phyloP scores from a whole-genome alignment of 2,329 filamentous ascomycete genomes.

The Fusarium chlamydosporum region DNA sequence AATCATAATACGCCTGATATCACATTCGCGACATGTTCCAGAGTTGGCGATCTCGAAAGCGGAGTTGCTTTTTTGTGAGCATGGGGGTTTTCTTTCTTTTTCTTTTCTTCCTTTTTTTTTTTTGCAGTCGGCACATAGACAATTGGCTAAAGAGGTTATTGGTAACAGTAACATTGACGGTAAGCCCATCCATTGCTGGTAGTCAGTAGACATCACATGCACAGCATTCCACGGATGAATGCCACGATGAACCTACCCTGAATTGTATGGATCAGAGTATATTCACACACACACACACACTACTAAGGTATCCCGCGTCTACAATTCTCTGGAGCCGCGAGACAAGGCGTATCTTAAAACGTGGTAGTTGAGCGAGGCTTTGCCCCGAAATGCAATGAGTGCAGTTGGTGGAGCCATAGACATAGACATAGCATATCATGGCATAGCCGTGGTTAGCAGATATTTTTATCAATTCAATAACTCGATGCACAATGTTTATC shows the following conservation, averaged over 20 bases:
- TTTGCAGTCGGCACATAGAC: slow-evolving; percentile 1
- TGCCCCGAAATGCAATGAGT: slow-evolving; percentile 21
- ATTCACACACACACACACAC: no score
- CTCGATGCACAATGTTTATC: slow-evolving; percentile 8
- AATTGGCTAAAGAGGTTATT: not conserved
- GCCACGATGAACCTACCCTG: slow-evolving; percentile 31
- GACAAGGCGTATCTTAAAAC: slow-evolving; percentile 31
- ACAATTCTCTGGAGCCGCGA: slow-evolving; percentile 30
- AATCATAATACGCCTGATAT: not conserved
- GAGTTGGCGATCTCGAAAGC: slow-evolving; percentile 4
- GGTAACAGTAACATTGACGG: not conserved
- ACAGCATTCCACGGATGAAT: slow-evolving; percentile 35
- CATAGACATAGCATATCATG: no score
- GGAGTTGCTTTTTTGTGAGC: slow-evolving; percentile 15
- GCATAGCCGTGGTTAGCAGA: slow-evolving; percentile 19
- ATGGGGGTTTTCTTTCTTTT: not conserved
- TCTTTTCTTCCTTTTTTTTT: no score
- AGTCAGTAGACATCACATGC: slow-evolving; percentile 33
- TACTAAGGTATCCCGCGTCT: slow-evolving; percentile 25
- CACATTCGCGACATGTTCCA: slow-evolving; percentile 16
- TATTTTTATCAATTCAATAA: slow-evolving; percentile 50
- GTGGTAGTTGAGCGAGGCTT: slow-evolving; percentile 33
- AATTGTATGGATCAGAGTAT: slow-evolving; percentile 19
- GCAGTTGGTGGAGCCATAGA: slow-evolving; percentile 30
- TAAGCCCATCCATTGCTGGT: not conserved